Evolutionary conservation across 805 yeast species (phyloP), one percentile per base, ranked within the genome.

Genomic region (Zygotorulaspora sp.): DNA sequence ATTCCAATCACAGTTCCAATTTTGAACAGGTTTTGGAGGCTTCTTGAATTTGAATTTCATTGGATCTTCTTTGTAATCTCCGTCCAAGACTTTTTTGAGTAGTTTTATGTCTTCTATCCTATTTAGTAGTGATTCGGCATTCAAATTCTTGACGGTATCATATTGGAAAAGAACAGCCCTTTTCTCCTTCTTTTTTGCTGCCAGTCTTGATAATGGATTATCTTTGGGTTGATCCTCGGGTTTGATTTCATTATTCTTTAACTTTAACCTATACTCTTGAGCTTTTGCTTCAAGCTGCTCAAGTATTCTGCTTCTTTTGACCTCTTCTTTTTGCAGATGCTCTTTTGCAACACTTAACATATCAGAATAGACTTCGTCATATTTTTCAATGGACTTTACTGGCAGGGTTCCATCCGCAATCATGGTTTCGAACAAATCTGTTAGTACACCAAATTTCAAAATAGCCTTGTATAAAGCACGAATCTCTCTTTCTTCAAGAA

Each of bases 1-100:
- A 2, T 70, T 69, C 99, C 99, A 92, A 19, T 77, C 78, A 52
- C 95, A 85, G 36, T 76, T 75, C 99, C 99, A 92, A 30, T 84
- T 90, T 53, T 78, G 79, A 7, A 88, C 97, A 16, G 80, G 78
- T 63, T 89, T 89, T 13, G 92, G 83, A 10, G 70, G 66, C 40
- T 65, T 68, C 6, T 72, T 73, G 25, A 92, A 70, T 41, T 69
- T 72, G 65, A 86, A 88, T 18, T 63, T 59, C 39, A 71, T 61
- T 5, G 84, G 78, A 52, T 79, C 78, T 13, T 73, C 80, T 44
- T 55, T 59, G 7, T 36, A 55, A 76, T 80, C 45, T 67, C 72
- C 50, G 54, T 71, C 67, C 30, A 78, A 67, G n/a, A 62, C 61
- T 10, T 72, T 69, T 32, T 75, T 75, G 38, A 92, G 64, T 11